These are phyloP conservation scores for Cytospora piceae DNA, from an alignment of 2,329 filamentous ascomycete genomes.

Conservation along the genomic window DNA sequence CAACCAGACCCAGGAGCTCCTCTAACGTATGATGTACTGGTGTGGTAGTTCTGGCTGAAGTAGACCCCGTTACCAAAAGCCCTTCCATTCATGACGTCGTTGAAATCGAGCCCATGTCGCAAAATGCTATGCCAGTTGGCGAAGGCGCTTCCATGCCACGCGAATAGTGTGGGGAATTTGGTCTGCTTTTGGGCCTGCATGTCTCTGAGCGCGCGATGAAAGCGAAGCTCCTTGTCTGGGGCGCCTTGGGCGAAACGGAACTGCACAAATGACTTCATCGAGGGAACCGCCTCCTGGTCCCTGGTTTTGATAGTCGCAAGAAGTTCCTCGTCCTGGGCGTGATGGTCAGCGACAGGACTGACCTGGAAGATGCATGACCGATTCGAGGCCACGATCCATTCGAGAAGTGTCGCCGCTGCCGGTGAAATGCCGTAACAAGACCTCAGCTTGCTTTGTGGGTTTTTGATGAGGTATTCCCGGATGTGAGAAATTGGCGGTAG, in stretches of 20 bases:
- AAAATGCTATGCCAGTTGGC: constrained; percentile 72
- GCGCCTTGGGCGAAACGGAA: constrained; percentile 88
- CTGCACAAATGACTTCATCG: constrained; percentile 66
- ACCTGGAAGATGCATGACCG: constrained; percentile 84
- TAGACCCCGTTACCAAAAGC: constrained; percentile 82
- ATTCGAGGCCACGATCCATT: constrained; percentile 91
- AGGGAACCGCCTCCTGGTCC: constrained; percentile 58
- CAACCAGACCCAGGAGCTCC: constrained; percentile 48
- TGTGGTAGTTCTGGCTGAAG: constrained; percentile 64
- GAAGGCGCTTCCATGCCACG: constrained; percentile 59
- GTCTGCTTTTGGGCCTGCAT: neutral
- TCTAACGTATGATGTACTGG: constrained; percentile 48
- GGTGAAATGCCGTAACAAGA: constrained; percentile 61
- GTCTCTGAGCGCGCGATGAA: constrained; percentile 63
- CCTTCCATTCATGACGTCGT: constrained; percentile 64
- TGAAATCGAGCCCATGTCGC: constrained; percentile 78
- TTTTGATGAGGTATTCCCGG: constrained; percentile 49
- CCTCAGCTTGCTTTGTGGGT: constrained; percentile 46
- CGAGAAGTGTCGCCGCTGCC: constrained; percentile 68
- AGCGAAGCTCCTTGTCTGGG: constrained; percentile 81
- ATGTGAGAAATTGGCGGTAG: constrained; percentile 67
- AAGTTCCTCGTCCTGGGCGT: constrained; percentile 44
- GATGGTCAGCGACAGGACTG: constrained; percentile 14
- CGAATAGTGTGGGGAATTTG: constrained; percentile 26
- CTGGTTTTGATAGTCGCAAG: constrained; percentile 36